Base-by-base conservation (phyloP, 129 eudicot species). In the Smallanthus sonchifolius region DNA sequence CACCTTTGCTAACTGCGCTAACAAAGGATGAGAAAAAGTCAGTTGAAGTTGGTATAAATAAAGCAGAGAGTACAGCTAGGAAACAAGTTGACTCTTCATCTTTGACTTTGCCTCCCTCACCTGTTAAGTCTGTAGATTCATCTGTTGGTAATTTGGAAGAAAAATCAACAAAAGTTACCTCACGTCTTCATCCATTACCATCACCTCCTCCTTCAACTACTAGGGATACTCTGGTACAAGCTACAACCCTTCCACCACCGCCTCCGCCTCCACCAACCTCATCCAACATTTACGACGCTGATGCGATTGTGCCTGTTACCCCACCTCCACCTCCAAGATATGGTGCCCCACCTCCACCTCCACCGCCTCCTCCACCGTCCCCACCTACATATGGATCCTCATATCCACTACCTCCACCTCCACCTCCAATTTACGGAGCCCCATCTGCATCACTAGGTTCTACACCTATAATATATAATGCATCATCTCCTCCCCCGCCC, bases 1-100 rank as follows among this genome's bases (percentile, higher is more conserved):
- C 99, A 14, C 87, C 91, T 52, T 73, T 80, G 34, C 73, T 88
- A 67, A 87, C 84, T 52, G 88, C 84, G n/a, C 83, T 73, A 38
- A 48, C 77, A 5, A 82, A 83, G 57, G 79, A 72, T 5, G 78
- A 79, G 67, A 48, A 92, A 86, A 84, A 77, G 24, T 61, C 67
- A 8, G 20, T 61, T 36, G 67, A 61, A 35, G 67, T 61, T 77
- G 63, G 38, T 57, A 73, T 47, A 40, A 84, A 77, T 70, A 63
- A 64, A 77, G 74, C 59, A 64, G 10, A 61, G 16, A 61, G 19
- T 34, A 34, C 17, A 60, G 60, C 75, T 9, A 75, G 30, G 56
- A 89, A 87, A 72, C 81, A 80, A 56, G 72, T 51, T 49, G 70
- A n/a, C 56, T 47, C 67, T 75, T 69, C 70, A n/a, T 24, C 65